Percentiles rank a stretch among this genome's conserved stretches.
These are phyloP conservation scores for Pugionium dolabratum DNA, from an alignment of 345 rosid species.

Conservation along the genomic window DNA sequence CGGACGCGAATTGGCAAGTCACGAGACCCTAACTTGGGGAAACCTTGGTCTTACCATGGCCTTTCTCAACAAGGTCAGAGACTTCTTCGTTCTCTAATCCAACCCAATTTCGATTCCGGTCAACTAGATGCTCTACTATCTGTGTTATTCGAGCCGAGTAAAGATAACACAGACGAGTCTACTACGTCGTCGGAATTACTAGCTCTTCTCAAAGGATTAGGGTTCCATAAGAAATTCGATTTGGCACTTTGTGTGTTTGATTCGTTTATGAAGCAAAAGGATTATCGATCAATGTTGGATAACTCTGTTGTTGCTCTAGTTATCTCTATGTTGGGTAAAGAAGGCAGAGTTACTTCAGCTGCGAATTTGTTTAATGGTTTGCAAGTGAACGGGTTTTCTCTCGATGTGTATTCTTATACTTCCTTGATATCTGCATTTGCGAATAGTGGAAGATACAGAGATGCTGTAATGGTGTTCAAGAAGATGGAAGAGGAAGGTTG, in stretches of 20 bases:
- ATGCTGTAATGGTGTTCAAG: slow-evolving; percentile 68
- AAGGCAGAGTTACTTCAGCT: slow-evolving; percentile 61
- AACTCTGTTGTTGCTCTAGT: slow-evolving; percentile 65
- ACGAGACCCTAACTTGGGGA: slow-evolving; percentile 70
- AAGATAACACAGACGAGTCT: neutral
- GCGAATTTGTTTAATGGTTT: slow-evolving; percentile 57
- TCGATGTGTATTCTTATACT: slow-evolving; percentile 81
- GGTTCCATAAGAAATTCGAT: slow-evolving; percentile 63
- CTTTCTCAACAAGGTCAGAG: slow-evolving; percentile 69
- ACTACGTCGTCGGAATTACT: slow-evolving; percentile 51
- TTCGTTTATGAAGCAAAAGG: slow-evolving; percentile 67
- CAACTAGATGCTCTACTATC: slow-evolving; percentile 48
- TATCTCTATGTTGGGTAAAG: slow-evolving; percentile 66
- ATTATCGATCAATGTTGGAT: slow-evolving; percentile 43
- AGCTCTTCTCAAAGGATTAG: slow-evolving; percentile 77
- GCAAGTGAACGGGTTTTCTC: slow-evolving; percentile 54
- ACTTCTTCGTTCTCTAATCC: slow-evolving; percentile 54
- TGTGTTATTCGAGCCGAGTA: slow-evolving; percentile 43
- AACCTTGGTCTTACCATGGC: slow-evolving; percentile 68
- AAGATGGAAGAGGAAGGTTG: slow-evolving; percentile 90
- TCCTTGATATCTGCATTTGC: slow-evolving; percentile 71
- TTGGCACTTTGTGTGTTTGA: slow-evolving; percentile 69
- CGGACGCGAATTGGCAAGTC: slow-evolving; percentile 67
- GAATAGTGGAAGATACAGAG: slow-evolving; percentile 77
- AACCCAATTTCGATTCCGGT: slow-evolving; percentile 54